phyloP scores from a whole-genome alignment of 1,284 basidiomycete species.

The Kwoniella shivajii region DNA sequence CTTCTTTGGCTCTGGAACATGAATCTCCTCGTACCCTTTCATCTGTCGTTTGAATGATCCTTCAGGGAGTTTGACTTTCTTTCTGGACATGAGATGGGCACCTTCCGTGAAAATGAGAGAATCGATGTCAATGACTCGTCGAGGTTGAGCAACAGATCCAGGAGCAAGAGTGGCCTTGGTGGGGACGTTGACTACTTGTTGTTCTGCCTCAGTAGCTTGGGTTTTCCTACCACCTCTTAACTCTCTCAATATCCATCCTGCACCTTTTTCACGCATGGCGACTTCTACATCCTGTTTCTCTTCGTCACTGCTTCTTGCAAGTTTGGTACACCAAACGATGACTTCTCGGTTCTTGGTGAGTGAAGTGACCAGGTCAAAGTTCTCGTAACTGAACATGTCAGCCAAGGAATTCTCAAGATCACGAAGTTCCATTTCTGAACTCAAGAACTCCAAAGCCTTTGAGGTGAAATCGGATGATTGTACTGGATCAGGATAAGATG shows the following conservation, averaged over 20 bases:
- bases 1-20: conserved; percentile 91
- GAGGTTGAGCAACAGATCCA: conserved; percentile 83
- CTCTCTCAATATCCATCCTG: conserved; percentile 92
- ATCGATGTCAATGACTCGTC: conserved; percentile 85
- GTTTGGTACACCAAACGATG: conserved; percentile 96
- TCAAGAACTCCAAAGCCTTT: conserved; percentile 81
- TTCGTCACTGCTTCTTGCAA: conserved; percentile 85
- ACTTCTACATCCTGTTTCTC: conserved; percentile 94
- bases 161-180: conserved; percentile 87
- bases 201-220: conserved; percentile 54
- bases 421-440: conserved; percentile 83
- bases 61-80: conserved; percentile 95
- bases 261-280: conserved; percentile 95
- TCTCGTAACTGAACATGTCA: conserved; percentile 93
- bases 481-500: conserved; percentile 89
- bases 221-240: conserved; percentile 72
- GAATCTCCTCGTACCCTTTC: conserved; percentile 98
- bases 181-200: conserved; percentile 62
- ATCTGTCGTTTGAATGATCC: conserved; percentile 96
- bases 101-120: conserved; percentile 95
- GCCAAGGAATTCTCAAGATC: conserved; percentile 97
- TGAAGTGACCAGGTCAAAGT: conserved; percentile 85
- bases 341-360: conserved; percentile 96
- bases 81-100: conserved; percentile 96
- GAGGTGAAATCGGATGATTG: conserved; percentile 91